Conservation (phyloP, 352 stramenopile species). For the Phytophthora syringae region DNA sequence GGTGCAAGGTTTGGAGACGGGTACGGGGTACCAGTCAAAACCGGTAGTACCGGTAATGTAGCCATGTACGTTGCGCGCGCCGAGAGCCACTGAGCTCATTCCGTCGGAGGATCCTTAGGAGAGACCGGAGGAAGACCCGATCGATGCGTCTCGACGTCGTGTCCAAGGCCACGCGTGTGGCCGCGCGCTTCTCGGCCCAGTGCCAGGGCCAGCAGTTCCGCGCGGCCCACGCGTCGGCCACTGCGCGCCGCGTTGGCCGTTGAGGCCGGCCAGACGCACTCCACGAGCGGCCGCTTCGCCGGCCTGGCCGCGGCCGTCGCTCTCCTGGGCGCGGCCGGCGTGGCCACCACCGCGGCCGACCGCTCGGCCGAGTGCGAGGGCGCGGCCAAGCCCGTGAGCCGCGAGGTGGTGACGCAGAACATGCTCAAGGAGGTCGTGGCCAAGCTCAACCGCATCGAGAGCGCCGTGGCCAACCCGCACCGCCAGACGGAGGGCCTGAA, state of each 20-base stretch:
- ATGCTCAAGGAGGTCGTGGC: slow-evolving; percentile 86
- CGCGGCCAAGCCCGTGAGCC: slow-evolving; percentile 44
- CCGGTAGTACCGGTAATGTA: no score
- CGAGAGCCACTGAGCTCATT: slow-evolving; percentile 22
- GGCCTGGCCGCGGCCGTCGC: slow-evolving; percentile 29
- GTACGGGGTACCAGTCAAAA: no score
- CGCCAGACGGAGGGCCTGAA: slow-evolving; percentile 73
- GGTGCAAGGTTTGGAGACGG: no score
- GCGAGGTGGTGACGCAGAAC: slow-evolving; percentile 59
- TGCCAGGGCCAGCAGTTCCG: slow-evolving; percentile 36
- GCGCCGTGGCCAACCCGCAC: slow-evolving; percentile 83
- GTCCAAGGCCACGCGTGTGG: slow-evolving; percentile 46
- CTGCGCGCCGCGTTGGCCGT: slow-evolving; percentile 57
- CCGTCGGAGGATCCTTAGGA: slow-evolving; percentile 34
- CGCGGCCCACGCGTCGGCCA: slow-evolving; percentile 35
- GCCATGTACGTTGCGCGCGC: slow-evolving; percentile 11
- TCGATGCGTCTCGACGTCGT: slow-evolving; percentile 62
- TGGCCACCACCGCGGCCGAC: slow-evolving; percentile 41
- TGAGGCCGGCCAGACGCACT: slow-evolving; percentile 46
- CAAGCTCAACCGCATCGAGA: slow-evolving; percentile 90
- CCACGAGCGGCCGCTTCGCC: slow-evolving; percentile 19
- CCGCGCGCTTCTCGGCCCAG: slow-evolving; percentile 48
- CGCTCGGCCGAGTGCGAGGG: slow-evolving; percentile 60
- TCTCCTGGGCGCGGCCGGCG: slow-evolving; percentile 39
- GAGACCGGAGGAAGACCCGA: slow-evolving; percentile 23